These are phyloP conservation scores for Rhizomucor miehei DNA, from an alignment of 371 early-diverging fungal species.

Conservation along the genomic window DNA sequence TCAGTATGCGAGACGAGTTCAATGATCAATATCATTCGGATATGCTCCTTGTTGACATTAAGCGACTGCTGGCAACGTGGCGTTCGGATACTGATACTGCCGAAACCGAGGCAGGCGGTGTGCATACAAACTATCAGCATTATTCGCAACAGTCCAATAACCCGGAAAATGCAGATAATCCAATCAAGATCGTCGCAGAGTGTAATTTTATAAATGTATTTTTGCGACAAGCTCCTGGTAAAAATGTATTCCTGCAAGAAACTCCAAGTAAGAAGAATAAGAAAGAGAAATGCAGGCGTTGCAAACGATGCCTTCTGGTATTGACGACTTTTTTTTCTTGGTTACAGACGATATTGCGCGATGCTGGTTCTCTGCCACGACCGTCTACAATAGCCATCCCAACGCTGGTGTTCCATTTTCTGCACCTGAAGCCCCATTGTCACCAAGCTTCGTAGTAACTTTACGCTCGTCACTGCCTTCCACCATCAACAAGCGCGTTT, in stretches of 20 bases:
- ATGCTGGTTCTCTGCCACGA: conserved; percentile 47
- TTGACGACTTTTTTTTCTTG: no score
- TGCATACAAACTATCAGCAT: conserved; percentile 1
- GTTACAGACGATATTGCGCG: conserved; percentile 21
- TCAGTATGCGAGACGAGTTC: conserved; percentile 29
- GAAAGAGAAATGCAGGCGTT: no score
- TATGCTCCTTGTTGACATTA: conserved; percentile 38
- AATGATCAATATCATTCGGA: conserved; percentile 31
- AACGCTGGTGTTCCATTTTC: neutral
- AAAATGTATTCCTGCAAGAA: neutral
- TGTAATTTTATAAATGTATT: conserved; percentile 41
- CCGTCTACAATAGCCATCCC: neutral
- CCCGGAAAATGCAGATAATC: conserved; percentile 8
- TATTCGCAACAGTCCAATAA: neutral
- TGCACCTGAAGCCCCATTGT: conserved; percentile 4
- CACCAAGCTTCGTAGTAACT: conserved; percentile 49
- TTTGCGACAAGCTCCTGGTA: conserved; percentile 31
- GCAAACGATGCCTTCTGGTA: no score
- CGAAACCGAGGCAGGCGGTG: neutral
- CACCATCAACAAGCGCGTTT: conserved; percentile 1
- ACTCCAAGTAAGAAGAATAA: no score
- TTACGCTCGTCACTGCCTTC: conserved; percentile 28
- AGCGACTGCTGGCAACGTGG: conserved; percentile 20
- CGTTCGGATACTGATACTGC: conserved; percentile 5
- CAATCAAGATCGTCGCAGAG: conserved; percentile 34